phyloP scores from a whole-genome alignment of 1,284 basidiomycete species.

The Sanghuangporus sanghuang region DNA sequence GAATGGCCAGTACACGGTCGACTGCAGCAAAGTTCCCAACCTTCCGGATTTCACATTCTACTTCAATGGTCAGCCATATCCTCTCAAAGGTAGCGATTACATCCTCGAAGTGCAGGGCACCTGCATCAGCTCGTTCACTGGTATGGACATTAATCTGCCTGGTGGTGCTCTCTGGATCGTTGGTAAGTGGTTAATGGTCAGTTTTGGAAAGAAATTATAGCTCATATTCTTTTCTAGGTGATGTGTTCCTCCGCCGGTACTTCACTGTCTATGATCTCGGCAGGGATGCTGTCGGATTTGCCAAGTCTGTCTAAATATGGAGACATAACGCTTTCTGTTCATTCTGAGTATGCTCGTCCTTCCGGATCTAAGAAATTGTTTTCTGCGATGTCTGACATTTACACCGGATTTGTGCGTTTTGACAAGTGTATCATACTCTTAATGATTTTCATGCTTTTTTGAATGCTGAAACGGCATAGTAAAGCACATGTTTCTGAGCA shows the following conservation, averaged over 20 bases:
- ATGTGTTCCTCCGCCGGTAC: conserved; percentile 85
- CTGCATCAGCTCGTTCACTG: conserved; percentile 93
- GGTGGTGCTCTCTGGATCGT: conserved; percentile 91
- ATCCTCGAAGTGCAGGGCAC: conserved; percentile 84
- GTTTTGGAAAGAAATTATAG: neutral
- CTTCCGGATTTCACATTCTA: conserved; percentile 88
- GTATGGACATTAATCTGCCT: conserved; percentile 87
- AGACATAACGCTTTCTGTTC: neutral
- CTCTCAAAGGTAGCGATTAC: conserved; percentile 84
- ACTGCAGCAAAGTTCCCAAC: conserved; percentile 78
- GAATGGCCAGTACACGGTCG: conserved; percentile 93
- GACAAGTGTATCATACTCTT: neutral
- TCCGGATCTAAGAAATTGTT: neutral
- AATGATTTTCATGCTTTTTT: neutral
- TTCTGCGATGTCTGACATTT: conserved; percentile 1
- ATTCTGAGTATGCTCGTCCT: neutral
- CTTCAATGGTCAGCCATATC: conserved; percentile 79
- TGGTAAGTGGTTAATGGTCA: conserved; percentile 47
- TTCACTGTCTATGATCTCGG: conserved; percentile 94
- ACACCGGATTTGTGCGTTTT: neutral
- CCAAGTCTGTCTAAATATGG: conserved; percentile 28
- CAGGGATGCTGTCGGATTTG: conserved; percentile 84
- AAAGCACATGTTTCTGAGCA: neutral
- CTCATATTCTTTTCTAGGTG: conserved; percentile 40
- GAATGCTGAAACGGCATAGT: neutral